Evolutionary conservation across 441 rosid genomes (phyloP), one percentile per base, ranked within the genome.

Genomic region (Pelargonium exstipulatum): DNA sequence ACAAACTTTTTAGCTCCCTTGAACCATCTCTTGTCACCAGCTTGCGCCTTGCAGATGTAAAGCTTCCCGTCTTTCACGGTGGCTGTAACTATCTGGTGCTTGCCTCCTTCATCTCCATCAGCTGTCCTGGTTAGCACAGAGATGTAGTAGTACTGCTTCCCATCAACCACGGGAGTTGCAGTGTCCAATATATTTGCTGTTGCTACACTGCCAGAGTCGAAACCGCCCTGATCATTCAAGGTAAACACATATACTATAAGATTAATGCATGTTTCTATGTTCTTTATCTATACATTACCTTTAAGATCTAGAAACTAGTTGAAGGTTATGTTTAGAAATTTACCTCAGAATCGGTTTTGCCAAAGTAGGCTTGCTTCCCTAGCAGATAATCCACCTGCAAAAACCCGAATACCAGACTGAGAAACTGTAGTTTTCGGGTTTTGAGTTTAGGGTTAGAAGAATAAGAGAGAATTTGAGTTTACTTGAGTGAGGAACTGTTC

Each of bases 11-110:
- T 91, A 29, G 97, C 88, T 72, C 97, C 99, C 82, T 95, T 91
- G 79, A 95, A 95, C 99, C 99, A 95, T 83, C 99, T 90, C 90
- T 95, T 95, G 84, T 95, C 99, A 32, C 99, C 97, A 9, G 97
- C 97, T 79, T 91, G 99, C 13, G 97, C 99, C 85, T 95, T 95
- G 91, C 96, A 88, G 74, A 95, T 85, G 80, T 82, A 90, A 17
- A 95, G 96, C 84, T 95, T 95, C 0, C 97, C 99, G 65, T 81
- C 83, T 8, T 83, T 88, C n/a, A 91, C 90, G 1, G 95, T 75
- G 12, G 96, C 99, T 17, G 83, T 80, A 53, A 95, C 87, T 61
- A 91, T 71, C 63, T 86, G 97, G 81, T 91, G 99, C 84, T 89
- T 95, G 3, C 97, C 97, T 4, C 97, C 97, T 85, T 95, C 97